Evolutionary conservation across 805 yeast species (phyloP).

Genomic region (Saccharomycopsis synnaedendra): DNA sequence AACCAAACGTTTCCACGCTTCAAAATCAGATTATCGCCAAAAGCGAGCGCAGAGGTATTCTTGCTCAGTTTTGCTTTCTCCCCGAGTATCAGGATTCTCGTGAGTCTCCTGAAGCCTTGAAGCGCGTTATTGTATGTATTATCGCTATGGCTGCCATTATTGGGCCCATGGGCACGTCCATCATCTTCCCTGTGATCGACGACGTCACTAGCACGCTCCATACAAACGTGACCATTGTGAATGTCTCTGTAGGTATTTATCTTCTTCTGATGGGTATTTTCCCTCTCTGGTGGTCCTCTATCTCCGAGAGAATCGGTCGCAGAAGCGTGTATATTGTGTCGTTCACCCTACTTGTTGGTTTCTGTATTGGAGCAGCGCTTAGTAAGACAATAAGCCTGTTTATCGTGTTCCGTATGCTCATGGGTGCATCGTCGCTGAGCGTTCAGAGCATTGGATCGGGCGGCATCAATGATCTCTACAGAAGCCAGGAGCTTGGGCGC

Average conservation of each 20-base stretch:
- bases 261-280: constrained; percentile 62
- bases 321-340: constrained; percentile 62
- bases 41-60: constrained; percentile 44
- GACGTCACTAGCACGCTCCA: constrained; percentile 42
- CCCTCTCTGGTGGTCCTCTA: constrained; percentile 84
- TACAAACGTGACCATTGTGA: constrained; percentile 51
- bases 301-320: constrained; percentile 67
- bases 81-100: constrained; percentile 72
- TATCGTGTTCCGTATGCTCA: constrained; percentile 55
- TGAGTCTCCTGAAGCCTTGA: constrained; percentile 39
- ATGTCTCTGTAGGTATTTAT: constrained; percentile 73
- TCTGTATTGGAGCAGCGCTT: constrained; percentile 62
- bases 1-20: too few relatives aligned
- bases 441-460: constrained; percentile 91
- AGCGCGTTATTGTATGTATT: constrained; percentile 45
- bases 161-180: constrained; percentile 87
- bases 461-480: constrained; percentile 63
- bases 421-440: constrained; percentile 76
- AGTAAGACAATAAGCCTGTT: constrained; percentile 50
- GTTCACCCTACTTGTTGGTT: constrained; percentile 49
- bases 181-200: constrained; percentile 67
- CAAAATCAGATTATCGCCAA: constrained; percentile 18
- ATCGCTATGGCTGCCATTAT: constrained; percentile 66
- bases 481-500: constrained; percentile 57
- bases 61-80: constrained; percentile 37